Base-by-base conservation (phyloP, 2,329 filamentous ascomycete genomes). In the Neophaeococcomyces mojaviensis region DNA sequence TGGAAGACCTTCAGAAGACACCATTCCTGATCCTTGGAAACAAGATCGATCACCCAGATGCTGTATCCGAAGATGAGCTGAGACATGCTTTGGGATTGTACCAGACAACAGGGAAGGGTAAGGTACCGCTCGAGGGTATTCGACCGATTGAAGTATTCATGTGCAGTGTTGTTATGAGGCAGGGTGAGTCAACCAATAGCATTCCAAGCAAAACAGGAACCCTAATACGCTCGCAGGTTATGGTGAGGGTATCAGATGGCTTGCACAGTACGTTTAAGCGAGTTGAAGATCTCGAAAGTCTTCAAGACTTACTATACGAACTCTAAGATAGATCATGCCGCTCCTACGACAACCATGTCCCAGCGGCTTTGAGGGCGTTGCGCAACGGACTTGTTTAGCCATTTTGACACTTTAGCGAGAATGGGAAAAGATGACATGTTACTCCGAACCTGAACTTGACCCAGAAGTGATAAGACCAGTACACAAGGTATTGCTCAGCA, bases 31-130 rank as follows among this genome's bases (percentile, higher is more conserved):
- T 98, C 59, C 80, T 98, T 54, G 92, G 92, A 59, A 98, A 98
- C 81, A 98, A 98, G 81, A 98, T 98, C 68, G 92, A 98, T 68
- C 89, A 97, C 73, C 89, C 89, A 44, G 86, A 94, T 58, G 92
- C 92, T 53, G 83, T 97, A 45, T 90, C 85, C 55, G 92, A 98
- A 77, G 90, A 97, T 61, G 88, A 96, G 73, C 78, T 97, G 63
- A 81, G 92, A 68, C 84, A 90, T 65, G 85, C 89, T 67, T 76
- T 98, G 49, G 92, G 92, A 53, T 71, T 98, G 61, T 97, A 94
- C 72, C 90, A 97, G 71, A 95, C 89, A 46, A 95, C 88, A 51
- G 89, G 89, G 61, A 95, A 96, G 79, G 88, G 88, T 69, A 94
- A 94, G 77, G 83, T 94, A 52, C 86, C 84, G 54, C 76, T 92